Conservation (phyloP, 1,284 basidiomycete species). For the Marasmius fiardii region DNA sequence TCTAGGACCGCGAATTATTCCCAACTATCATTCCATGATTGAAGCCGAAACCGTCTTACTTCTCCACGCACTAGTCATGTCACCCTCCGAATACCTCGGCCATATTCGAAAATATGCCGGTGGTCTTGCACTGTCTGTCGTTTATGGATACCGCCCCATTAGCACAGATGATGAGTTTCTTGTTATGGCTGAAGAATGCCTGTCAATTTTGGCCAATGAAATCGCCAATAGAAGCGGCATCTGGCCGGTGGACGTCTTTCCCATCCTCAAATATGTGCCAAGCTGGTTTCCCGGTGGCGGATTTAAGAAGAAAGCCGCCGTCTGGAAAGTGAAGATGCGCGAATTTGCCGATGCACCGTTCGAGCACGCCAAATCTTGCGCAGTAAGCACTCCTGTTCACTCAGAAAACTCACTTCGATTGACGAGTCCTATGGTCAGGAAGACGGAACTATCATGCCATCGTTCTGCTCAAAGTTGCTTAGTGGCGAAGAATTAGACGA, state of each 20-base stretch:
- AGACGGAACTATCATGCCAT: slow-evolving; percentile 2
- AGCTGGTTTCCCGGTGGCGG: slow-evolving; percentile 30
- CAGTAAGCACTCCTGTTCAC: slow-evolving; percentile 24
- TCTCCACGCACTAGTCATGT: slow-evolving; percentile 25
- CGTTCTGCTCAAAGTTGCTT: neutral
- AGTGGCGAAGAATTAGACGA: neutral
- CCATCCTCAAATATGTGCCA: slow-evolving; percentile 28
- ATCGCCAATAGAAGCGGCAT: slow-evolving; percentile 41
- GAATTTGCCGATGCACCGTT: slow-evolving; percentile 44
- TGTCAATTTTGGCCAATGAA: slow-evolving; percentile 39
- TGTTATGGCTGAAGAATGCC: slow-evolving; percentile 39
- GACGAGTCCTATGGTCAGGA: neutral
- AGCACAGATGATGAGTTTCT: slow-evolving; percentile 39
- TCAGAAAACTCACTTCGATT: neutral
- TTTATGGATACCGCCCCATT: slow-evolving; percentile 44
- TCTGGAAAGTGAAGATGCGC: slow-evolving; percentile 40
- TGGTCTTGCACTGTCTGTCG: slow-evolving; percentile 38
- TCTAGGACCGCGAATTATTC: slow-evolving; percentile 35
- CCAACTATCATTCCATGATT: slow-evolving; percentile 39
- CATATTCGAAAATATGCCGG: slow-evolving; percentile 41
- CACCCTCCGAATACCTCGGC: slow-evolving; percentile 27
- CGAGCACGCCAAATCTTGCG: slow-evolving; percentile 35
- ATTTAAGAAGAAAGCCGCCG: slow-evolving; percentile 34
- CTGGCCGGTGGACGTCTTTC: slow-evolving; percentile 49
- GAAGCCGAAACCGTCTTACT: slow-evolving; percentile 33